A percentile compares a stretch with the other conserved stretches of the same genome.
Conservation (phyloP, 345 rosid species). For the Gossypium raimondii region DNA sequence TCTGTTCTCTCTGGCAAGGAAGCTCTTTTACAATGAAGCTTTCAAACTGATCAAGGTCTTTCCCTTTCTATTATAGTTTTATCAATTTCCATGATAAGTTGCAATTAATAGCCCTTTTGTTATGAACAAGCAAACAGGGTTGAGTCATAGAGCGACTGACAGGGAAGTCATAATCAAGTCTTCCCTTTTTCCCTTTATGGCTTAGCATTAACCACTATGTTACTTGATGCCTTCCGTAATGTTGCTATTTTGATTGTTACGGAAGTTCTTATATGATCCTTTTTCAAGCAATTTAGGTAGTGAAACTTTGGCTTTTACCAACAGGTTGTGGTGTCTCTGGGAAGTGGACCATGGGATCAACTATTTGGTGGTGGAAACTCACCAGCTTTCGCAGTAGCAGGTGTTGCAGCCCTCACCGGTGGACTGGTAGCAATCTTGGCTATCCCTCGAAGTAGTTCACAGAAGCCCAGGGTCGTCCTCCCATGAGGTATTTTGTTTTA, state of each 20-base stretch:
- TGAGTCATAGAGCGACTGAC: too few species aligned
- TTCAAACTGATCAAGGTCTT: not conserved
- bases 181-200: not conserved
- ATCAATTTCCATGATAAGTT: not conserved
- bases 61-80: not conserved
- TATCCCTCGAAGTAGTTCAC: constrained; percentile 65
- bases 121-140: not conserved
- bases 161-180: not conserved
- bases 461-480: constrained; percentile 45
- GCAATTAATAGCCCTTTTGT: not conserved
- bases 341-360: constrained; percentile 80
- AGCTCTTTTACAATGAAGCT: not conserved
- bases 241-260: not conserved
- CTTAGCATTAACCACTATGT: not conserved
- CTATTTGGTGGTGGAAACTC: constrained; percentile 79
- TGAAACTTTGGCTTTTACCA: constrained; percentile 14
- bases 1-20: not conserved
- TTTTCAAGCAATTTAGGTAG: constrained; percentile 8
- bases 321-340: constrained; percentile 71
- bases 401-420: constrained; percentile 51
- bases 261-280: not conserved
- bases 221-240: not conserved
- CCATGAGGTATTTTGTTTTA: constrained; percentile 44
- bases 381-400: constrained; percentile 73
- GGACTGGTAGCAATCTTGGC: constrained; percentile 78